Evolutionary conservation across 169 alveolate species (phyloP), one percentile per base, ranked within the genome.

Genomic region (Babesia gibsoni): DNA sequence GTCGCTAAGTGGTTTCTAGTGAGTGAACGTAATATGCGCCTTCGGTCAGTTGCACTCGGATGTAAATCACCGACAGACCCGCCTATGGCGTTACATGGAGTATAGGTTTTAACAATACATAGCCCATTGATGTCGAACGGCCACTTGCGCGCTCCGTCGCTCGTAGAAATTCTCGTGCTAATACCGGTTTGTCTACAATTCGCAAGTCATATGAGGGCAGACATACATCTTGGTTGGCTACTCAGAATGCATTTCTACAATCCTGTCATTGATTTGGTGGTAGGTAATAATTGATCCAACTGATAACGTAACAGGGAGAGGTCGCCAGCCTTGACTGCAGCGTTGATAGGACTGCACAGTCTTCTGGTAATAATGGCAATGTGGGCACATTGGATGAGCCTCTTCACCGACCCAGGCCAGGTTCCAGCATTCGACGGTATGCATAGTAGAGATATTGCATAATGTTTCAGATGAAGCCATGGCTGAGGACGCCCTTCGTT

Each of bases 331-430:
- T 8, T 56, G 18, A 25, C 73, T 5, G 70, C 66, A 6, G 12
- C 53, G 27, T 20, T 20, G 18, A 6, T 75, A 10, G 30, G 27
- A 22, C 45, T 22, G 45, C 78, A 75, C 53, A 50, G 45, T 9
- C 52, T 57, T n/a, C 49, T 66, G 41, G 41, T 75, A 30, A 22
- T 29, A 4, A 20, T 75, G 39, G 54, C 78, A 30, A 5, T 67
- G 30, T 66, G 78, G 81, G 14, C 84, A 20, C 78, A 75, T 32
- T 64, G 74, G 70, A 59, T 67, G 59, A 52, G 80, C 58, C 35
- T 56, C 23, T 18, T 20, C 29, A 65, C 80, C 7, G 70, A 75
- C 52, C 84, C 84, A 22, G 84, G 84, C 20, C 36, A 18, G 32
- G 67, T 75, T 23, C 84, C 84, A 12, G 30, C 3, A n/a, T 35